A percentile compares a stretch with the other conserved stretches of the same genome.
phyloP scores from a whole-genome alignment of 768 basidiomycete species.

The Lepiota subincarnata region DNA sequence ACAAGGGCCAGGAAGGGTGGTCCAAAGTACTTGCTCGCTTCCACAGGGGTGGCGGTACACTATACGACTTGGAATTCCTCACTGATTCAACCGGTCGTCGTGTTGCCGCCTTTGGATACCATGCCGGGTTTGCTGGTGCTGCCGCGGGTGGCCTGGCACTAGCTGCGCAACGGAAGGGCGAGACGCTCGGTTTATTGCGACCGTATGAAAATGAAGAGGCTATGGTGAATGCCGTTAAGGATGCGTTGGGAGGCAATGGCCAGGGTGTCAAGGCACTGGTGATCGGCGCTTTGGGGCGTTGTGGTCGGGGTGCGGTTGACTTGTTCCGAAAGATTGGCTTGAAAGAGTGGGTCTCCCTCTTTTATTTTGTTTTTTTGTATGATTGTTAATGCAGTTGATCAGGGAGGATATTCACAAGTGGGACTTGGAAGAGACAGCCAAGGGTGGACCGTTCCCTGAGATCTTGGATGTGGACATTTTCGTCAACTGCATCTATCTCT shows the following conservation, averaged over 20 bases:
- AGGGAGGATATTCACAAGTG: slow-evolving; percentile 95
- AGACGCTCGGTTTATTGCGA: slow-evolving; percentile 61
- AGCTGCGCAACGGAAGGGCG: slow-evolving; percentile 59
- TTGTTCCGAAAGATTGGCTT: slow-evolving; percentile 96
- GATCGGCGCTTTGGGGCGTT: slow-evolving; percentile 93
- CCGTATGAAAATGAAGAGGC: slow-evolving; percentile 82
- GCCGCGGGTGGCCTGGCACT: slow-evolving; percentile 85
- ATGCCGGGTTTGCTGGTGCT: slow-evolving; percentile 98
- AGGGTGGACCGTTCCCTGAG: slow-evolving; percentile 94
- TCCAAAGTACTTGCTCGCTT: slow-evolving; percentile 81
- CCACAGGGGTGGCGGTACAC: slow-evolving; percentile 71
- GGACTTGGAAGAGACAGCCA: slow-evolving; percentile 96
- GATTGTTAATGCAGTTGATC: slow-evolving; percentile 13
- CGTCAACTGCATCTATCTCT: slow-evolving; percentile 98
- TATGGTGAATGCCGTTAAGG: slow-evolving; percentile 76
- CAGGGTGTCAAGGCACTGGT: slow-evolving; percentile 83
- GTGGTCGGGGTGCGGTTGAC: slow-evolving; percentile 92
- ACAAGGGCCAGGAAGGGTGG: slow-evolving; percentile 96
- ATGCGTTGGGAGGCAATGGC: slow-evolving; percentile 59
- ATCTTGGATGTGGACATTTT: slow-evolving; percentile 97
- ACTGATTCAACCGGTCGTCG: slow-evolving; percentile 80
- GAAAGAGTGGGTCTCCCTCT: slow-evolving; percentile 62
- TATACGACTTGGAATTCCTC: slow-evolving; percentile 97
- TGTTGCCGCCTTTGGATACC: slow-evolving; percentile 97
- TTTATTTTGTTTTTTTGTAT: slow-evolving; percentile 1